These are phyloP conservation scores for Oxyria digyna DNA, from an alignment of 148 eudicot species.

Conservation along the genomic window DNA sequence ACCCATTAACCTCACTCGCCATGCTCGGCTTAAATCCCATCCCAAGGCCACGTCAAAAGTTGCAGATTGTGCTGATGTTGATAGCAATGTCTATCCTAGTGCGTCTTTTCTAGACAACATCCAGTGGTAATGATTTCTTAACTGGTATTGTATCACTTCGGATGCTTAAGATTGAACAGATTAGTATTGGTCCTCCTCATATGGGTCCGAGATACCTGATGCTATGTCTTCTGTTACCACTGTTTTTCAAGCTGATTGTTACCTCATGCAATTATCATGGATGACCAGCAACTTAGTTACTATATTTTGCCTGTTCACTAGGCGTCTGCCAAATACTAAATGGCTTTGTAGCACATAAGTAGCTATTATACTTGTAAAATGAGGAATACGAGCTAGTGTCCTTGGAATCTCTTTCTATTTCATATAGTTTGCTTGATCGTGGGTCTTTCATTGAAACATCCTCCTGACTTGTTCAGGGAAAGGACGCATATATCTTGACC, in stretches of 20 bases:
- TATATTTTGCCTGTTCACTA: background rate
- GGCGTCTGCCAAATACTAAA: background rate
- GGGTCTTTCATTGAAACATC: too few species aligned
- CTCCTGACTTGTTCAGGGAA: too few species aligned
- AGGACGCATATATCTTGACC: too few species aligned
- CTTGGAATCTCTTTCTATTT: background rate
- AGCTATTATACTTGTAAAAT: background rate
- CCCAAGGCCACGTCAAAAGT: constrained; percentile 24
- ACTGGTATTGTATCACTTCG: background rate
- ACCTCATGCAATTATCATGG: background rate
- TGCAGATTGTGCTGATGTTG: constrained; percentile 14
- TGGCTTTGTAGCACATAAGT: background rate
- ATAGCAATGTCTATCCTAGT: constrained; percentile 19
- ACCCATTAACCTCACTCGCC: constrained; percentile 13
- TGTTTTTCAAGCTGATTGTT: background rate
- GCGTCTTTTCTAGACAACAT: constrained; percentile 14
- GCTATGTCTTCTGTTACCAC: background rate
- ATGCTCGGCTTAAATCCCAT: constrained; percentile 14
- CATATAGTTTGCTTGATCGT: too few species aligned
- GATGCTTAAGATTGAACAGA: background rate
- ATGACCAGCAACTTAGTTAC: background rate
- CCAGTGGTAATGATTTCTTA: constrained; percentile 28
- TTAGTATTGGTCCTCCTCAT: background rate
- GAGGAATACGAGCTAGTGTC: background rate
- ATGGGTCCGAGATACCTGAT: background rate